Base-by-base conservation (phyloP, 1,284 basidiomycete genomes). In the Coriolopsis trogii region DNA sequence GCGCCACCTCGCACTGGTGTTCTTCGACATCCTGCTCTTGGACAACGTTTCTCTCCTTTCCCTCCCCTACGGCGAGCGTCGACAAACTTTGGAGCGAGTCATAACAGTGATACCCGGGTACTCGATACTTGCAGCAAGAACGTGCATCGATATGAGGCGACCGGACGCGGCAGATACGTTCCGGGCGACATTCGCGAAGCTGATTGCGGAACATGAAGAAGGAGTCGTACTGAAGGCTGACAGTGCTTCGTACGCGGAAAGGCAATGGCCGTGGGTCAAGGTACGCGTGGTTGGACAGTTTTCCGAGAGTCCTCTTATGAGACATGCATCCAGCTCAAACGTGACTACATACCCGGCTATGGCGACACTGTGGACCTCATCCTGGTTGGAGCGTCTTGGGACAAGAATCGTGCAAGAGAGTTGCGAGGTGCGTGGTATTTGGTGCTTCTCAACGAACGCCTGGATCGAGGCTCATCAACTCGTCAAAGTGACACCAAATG, bases 281-380 rank as follows among this genome's bases (percentile, higher is more conserved):
- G 78, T 93, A 40, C 73, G 77, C 55, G 66, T 31, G 49, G 51
- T 26, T 21, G 12, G n/a, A 13, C 3, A 8, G n/a, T 34, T 2
- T 13, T 30, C 18, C 24, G 12, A 16, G n/a, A 7, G 15, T 10
- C 10, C n/a, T 18, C 12, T 38, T 26, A 42, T n/a, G 15, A 15
- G 3, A 13, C 15, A 23, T 21, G 5, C 18, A 31, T 7, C 18
- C 48, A 76, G 73, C 46, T 75, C 44, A 88, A 90, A 74, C 82
- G 79, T 65, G 93, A 95, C 65, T 95, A 94, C 60, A 91, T 96
- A 31, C 82, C 83, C 0, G 87, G 87, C 1, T 77, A 88, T 38
- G 91, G 92, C 0, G 93, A 96, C 67, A 79, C 81, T 10, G 64
- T 93, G 12, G 91, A 95, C 66, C 76, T 95, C 42, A 83, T 85